phyloP scores from a whole-genome alignment of 2,329 filamentous ascomycete genomes.

The Acarospora socialis region DNA sequence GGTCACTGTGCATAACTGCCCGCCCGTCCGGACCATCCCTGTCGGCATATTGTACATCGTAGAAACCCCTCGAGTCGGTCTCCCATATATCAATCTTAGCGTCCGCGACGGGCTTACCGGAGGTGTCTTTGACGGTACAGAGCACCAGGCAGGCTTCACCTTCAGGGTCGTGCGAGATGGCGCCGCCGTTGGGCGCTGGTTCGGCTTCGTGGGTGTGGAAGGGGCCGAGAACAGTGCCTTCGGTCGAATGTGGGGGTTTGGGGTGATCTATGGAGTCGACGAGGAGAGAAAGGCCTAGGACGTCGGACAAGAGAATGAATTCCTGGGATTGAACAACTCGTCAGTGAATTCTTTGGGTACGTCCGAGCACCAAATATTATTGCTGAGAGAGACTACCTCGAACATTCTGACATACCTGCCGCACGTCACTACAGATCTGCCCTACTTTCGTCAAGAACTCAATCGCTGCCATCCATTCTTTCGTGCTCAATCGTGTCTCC shows the following conservation, averaged over 20 bases:
- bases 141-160: conserved; percentile 58
- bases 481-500: conserved; percentile 59
- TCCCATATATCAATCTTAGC: conserved; percentile 77
- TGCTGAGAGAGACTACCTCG: neutral
- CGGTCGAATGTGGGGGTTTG: conserved; percentile 54
- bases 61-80: conserved; percentile 65
- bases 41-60: conserved; percentile 64
- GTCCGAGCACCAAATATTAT: too few species aligned
- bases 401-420: conserved; percentile 41
- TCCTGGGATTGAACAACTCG: conserved; percentile 36
- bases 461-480: conserved; percentile 65
- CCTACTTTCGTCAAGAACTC: conserved; percentile 58
- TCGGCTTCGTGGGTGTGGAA: conserved; percentile 73
- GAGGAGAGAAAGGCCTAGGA: conserved; percentile 64
- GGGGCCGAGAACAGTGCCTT: conserved; percentile 67
- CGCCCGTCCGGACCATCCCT: conserved; percentile 54
- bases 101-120: conserved; percentile 46
- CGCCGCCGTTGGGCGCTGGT: conserved; percentile 36
- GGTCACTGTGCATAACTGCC: conserved; percentile 54
- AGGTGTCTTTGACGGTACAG: conserved; percentile 55
- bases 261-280: conserved; percentile 76
- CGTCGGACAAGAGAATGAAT: conserved; percentile 70
- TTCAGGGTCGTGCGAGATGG: conserved; percentile 53
- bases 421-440: conserved; percentile 58
- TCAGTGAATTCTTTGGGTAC: too few species aligned